phyloP scores from a whole-genome alignment of 2,329 filamentous ascomycete genomes.

The Claviceps capensis region DNA sequence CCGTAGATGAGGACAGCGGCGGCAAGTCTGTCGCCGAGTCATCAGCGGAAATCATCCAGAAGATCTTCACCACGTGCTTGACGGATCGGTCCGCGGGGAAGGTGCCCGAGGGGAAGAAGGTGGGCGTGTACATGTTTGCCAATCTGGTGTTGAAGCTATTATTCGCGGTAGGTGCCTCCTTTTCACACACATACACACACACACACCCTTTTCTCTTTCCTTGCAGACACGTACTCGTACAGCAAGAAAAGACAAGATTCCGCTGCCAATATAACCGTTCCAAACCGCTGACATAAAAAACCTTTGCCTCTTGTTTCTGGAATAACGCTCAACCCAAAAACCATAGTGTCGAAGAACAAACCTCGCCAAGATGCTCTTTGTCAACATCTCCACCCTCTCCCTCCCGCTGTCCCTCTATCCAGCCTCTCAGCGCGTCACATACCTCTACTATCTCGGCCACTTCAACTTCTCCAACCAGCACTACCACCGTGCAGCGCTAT shows the following conservation, averaged over 20 bases:
- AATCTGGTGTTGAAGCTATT: constrained; percentile 82
- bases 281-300: background rate
- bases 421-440: constrained; percentile 76
- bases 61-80: constrained; percentile 81
- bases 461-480: constrained; percentile 80
- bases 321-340: background rate
- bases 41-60: constrained; percentile 77
- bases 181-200: no score
- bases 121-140: constrained; percentile 82
- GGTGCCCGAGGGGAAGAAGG: constrained; percentile 68
- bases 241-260: background rate
- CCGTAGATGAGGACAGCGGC: constrained; percentile 47
- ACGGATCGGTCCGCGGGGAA: constrained; percentile 61
- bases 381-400: constrained; percentile 71
- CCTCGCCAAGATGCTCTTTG: constrained; percentile 77
- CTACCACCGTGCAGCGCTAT: constrained; percentile 62
- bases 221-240: background rate
- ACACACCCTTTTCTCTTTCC: background rate
- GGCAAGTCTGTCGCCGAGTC: constrained; percentile 72
- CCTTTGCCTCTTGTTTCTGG: background rate
- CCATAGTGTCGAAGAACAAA: constrained; percentile 62
- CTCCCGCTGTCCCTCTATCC: constrained; percentile 73
- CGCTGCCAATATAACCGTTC: background rate
- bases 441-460: constrained; percentile 85
- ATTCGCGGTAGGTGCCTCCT: constrained; percentile 49